phyloP scores from a whole-genome alignment of 768 basidiomycete species.

The Brasilioporus rufonigricans region DNA sequence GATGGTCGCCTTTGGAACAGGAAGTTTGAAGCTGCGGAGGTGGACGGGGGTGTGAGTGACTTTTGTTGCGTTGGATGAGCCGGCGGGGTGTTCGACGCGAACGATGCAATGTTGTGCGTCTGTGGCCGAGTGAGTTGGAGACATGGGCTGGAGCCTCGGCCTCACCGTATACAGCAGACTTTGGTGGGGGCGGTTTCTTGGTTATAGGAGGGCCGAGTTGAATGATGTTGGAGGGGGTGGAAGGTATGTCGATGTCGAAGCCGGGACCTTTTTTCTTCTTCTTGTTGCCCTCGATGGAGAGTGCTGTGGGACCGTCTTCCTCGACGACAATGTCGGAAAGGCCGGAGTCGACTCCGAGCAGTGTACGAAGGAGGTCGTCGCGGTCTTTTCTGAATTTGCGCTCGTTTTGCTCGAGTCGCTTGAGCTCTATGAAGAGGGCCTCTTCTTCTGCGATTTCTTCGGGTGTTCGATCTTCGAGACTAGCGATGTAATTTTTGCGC shows the following conservation, averaged over 20 bases:
- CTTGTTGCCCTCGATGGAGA: constrained; percentile 47
- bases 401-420: constrained; percentile 93
- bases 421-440: constrained; percentile 88
- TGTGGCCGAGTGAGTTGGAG: constrained; percentile 30
- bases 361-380: constrained; percentile 79
- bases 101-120: constrained; percentile 73
- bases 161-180: constrained; percentile 61
- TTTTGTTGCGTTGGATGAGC: constrained; percentile 50
- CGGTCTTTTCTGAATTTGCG: constrained; percentile 83
- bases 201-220: constrained; percentile 36
- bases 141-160: not conserved
- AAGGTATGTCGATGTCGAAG: constrained; percentile 33
- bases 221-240: constrained; percentile 36
- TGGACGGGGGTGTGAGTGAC: constrained; percentile 75
- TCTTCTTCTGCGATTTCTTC: constrained; percentile 95
- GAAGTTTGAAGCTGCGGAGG: constrained; percentile 85
- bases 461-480: constrained; percentile 84
- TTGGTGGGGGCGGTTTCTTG: constrained; percentile 43
- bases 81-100: constrained; percentile 55
- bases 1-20: constrained; percentile 70
- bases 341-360: constrained; percentile 87
- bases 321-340: constrained; percentile 62
- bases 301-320: constrained; percentile 57
- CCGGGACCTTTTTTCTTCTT: constrained; percentile 47
- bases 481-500: constrained; percentile 83